Evolutionary conservation across 306 rosid species (phyloP).

Genomic region (Cercis canadensis): DNA sequence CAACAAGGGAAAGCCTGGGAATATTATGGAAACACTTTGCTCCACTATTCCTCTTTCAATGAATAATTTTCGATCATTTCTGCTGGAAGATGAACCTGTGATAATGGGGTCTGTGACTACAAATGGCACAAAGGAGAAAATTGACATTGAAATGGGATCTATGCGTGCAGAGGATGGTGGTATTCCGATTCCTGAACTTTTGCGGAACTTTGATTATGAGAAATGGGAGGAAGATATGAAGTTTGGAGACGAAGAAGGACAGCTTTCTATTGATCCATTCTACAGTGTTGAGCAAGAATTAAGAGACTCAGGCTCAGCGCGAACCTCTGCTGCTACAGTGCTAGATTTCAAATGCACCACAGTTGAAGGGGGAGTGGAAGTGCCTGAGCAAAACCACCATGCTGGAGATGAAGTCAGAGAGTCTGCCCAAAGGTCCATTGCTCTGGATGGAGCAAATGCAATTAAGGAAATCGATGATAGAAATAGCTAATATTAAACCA

Average conservation of each 20-base stretch:
- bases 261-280: slow-evolving; percentile 50
- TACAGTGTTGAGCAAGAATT: slow-evolving; percentile 56
- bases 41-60: slow-evolving; percentile 58
- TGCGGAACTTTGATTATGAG: slow-evolving; percentile 63
- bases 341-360: slow-evolving; percentile 38
- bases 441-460: slow-evolving; percentile 33
- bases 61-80: slow-evolving; percentile 63
- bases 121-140: slow-evolving; percentile 69
- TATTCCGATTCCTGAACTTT: slow-evolving; percentile 63
- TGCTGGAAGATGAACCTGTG: slow-evolving; percentile 57
- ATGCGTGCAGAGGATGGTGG: slow-evolving; percentile 51
- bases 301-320: slow-evolving; percentile 45
- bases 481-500: slow-evolving; percentile 39
- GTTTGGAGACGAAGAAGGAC: slow-evolving; percentile 55
- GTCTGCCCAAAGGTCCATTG: slow-evolving; percentile 42
- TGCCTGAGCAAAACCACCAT: slow-evolving; percentile 35
- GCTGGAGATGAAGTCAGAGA: slow-evolving; percentile 42
- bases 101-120: slow-evolving; percentile 49
- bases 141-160: slow-evolving; percentile 85
- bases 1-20: slow-evolving; percentile 58
- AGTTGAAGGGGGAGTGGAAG: slow-evolving; percentile 43
- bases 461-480: slow-evolving; percentile 39
- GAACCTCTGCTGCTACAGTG: slow-evolving; percentile 48
- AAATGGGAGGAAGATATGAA: slow-evolving; percentile 52
- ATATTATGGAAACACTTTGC: slow-evolving; percentile 67